Conservation (phyloP, 1,139 yeast genomes). For the Kodamaea fungicola region DNA sequence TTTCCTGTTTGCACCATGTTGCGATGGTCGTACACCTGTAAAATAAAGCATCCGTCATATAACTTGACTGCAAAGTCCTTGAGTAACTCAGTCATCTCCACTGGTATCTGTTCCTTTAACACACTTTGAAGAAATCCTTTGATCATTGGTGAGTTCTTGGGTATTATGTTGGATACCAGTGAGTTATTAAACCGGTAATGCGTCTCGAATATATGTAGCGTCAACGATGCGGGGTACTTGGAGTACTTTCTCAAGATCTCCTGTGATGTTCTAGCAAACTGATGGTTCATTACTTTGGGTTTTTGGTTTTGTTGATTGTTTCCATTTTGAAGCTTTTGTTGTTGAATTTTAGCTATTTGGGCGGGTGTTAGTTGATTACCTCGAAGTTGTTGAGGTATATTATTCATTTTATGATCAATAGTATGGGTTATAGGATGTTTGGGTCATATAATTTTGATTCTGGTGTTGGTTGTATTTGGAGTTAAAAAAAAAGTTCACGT, state of each 20-base stretch:
- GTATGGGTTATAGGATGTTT: too few relatives aligned
- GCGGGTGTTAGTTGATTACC: slow-evolving; percentile 35
- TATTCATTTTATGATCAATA: too few relatives aligned
- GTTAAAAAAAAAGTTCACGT: neutral
- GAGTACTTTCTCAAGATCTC: slow-evolving; percentile 77
- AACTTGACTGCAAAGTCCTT: slow-evolving; percentile 80
- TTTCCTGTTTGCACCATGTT: slow-evolving; percentile 24
- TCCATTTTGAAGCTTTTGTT: slow-evolving; percentile 11
- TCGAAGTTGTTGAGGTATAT: slow-evolving; percentile 8
- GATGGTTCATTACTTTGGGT: slow-evolving; percentile 36
- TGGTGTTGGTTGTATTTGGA: neutral
- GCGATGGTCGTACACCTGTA: slow-evolving; percentile 78
- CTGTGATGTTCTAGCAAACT: slow-evolving; percentile 68
- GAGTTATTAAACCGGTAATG: slow-evolving; percentile 77
- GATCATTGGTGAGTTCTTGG: slow-evolving; percentile 76
- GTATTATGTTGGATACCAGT: slow-evolving; percentile 72
- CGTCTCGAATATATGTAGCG: slow-evolving; percentile 84
- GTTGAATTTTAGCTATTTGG: slow-evolving; percentile 26
- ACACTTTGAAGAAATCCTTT: slow-evolving; percentile 77
- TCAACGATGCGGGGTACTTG: slow-evolving; percentile 76
- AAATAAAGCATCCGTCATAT: slow-evolving; percentile 85
- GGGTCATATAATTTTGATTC: too few relatives aligned
- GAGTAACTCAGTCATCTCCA: slow-evolving; percentile 82
- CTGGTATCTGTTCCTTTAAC: slow-evolving; percentile 79
- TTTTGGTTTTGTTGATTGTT: slow-evolving; percentile 29